These are phyloP conservation scores for Colletotrichum godetiae DNA, from an alignment of 2,329 filamentous ascomycete genomes.

Conservation along the genomic window DNA sequence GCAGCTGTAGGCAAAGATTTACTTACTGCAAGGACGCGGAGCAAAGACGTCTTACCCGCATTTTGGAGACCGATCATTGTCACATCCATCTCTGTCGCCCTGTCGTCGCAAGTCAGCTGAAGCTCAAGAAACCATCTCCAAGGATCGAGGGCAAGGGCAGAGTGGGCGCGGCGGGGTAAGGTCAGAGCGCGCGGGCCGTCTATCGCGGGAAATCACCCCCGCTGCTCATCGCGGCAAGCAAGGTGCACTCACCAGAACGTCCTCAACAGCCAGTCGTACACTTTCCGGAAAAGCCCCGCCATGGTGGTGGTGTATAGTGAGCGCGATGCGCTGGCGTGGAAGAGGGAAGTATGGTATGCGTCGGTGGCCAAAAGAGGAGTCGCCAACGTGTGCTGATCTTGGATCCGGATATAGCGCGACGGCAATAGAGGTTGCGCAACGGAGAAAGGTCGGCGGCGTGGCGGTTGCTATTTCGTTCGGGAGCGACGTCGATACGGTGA, in stretches of 20 bases:
- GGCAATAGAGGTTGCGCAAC: constrained; percentile 32
- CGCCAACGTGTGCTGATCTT: background rate
- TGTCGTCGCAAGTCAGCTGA: constrained; percentile 51
- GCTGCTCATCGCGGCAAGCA: constrained; percentile 13
- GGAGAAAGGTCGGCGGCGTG: constrained; percentile 12
- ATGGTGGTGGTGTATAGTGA: constrained; percentile 63
- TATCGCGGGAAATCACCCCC: constrained; percentile 22
- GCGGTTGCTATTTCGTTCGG: constrained; percentile 18
- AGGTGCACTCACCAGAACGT: constrained; percentile 85
- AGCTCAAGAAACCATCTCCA: constrained; percentile 10
- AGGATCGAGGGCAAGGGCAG: constrained; percentile 17
- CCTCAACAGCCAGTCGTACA: constrained; percentile 98
- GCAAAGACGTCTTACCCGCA: constrained; percentile 94
- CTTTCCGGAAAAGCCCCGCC: constrained; percentile 90
- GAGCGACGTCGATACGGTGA: constrained; percentile 41
- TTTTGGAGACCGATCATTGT: constrained; percentile 99
- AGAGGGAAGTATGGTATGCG: background rate
- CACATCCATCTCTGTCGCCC: constrained; percentile 99
- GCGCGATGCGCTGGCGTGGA: constrained; percentile 30
- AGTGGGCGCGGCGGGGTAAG: constrained; percentile 25
- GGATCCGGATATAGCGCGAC: background rate
- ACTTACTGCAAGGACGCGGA: constrained; percentile 94
- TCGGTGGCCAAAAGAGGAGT: background rate
- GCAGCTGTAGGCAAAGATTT: constrained; percentile 36
- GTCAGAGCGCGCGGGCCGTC: constrained; percentile 25